These are phyloP conservation scores for Alternaria sp. DNA, from an alignment of 2,329 filamentous ascomycete species.

Conservation along the genomic window DNA sequence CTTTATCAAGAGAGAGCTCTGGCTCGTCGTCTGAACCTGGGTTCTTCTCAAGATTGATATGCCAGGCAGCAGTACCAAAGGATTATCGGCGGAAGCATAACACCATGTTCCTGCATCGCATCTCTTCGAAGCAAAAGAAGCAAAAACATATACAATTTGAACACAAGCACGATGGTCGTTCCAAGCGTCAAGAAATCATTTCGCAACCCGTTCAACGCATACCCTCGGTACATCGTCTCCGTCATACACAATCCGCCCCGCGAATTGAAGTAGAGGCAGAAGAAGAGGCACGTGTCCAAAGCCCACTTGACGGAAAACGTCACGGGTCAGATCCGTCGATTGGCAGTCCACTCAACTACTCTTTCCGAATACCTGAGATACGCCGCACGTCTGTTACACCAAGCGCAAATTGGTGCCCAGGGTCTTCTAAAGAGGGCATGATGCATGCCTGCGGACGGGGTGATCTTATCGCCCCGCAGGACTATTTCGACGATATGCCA, in stretches of 20 bases:
- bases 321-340: slow-evolving; percentile 28
- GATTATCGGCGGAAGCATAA: slow-evolving; percentile 15
- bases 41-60: slow-evolving; percentile 23
- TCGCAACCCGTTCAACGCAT: slow-evolving; percentile 18
- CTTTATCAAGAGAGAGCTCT: slow-evolving; percentile 13
- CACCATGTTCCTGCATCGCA: slow-evolving; percentile 11
- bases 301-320: neutral
- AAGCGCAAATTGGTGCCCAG: neutral
- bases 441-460: slow-evolving; percentile 16
- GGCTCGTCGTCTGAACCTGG: slow-evolving; percentile 16
- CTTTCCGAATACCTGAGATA: slow-evolving; percentile 17
- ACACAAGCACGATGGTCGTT: neutral
- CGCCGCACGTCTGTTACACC: slow-evolving; percentile 13
- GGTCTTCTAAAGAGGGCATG: neutral
- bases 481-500: slow-evolving; percentile 12
- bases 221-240: slow-evolving; percentile 20
- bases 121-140: slow-evolving; percentile 5
- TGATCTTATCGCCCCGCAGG: slow-evolving; percentile 12
- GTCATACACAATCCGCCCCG: slow-evolving; percentile 20
- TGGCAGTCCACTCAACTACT: slow-evolving; percentile 16
- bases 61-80: slow-evolving; percentile 20
- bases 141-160: neutral
- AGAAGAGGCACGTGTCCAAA: neutral
- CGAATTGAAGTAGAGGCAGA: slow-evolving; percentile 2
- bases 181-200: neutral